phyloP scores from a whole-genome alignment of 2,329 filamentous ascomycete genomes.

The Neospermospora avenae region DNA sequence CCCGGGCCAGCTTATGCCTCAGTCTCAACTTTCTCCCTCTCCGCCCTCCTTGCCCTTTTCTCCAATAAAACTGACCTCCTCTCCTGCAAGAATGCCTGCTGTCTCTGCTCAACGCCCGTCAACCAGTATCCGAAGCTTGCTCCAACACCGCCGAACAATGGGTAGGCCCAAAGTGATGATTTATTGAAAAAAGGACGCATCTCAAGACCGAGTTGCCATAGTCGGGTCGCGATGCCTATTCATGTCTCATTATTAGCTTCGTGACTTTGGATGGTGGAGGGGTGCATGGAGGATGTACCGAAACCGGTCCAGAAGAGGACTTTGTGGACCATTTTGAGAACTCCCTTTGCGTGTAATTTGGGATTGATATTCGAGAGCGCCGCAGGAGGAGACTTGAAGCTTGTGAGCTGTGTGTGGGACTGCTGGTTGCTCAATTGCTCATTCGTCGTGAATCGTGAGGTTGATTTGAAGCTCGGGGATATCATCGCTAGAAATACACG shows the following conservation, averaged over 20 bases:
- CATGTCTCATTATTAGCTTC: conserved; percentile 25
- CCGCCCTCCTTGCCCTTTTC: conserved; percentile 78
- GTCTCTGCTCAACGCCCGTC: conserved; percentile 80
- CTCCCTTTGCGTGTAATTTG: neutral
- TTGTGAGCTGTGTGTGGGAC: conserved; percentile 8
- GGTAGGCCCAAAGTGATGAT: conserved; percentile 85
- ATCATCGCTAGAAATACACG: neutral
- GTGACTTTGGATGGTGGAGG: conserved; percentile 15
- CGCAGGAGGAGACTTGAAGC: neutral
- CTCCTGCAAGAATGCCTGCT: conserved; percentile 72
- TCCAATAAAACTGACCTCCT: conserved; percentile 79
- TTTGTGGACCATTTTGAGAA: conserved; percentile 41
- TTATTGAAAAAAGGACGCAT: conserved; percentile 92
- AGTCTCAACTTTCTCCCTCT: conserved; percentile 53
- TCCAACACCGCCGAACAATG: conserved; percentile 79
- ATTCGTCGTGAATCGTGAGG: neutral
- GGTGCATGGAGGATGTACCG: conserved; percentile 57
- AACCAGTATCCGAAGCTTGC: conserved; percentile 97
- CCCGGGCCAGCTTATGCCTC: conserved; percentile 3
- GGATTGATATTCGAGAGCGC: neutral
- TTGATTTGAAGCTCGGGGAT: conserved; percentile 8
- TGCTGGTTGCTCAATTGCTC: conserved; percentile 13
- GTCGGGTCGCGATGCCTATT: conserved; percentile 81
- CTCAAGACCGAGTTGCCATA: conserved; percentile 98
- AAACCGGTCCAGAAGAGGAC: conserved; percentile 86